Percentiles rank a stretch among this genome's conserved stretches.
These are phyloP conservation scores for Cordyceps farinosa DNA, from an alignment of 2,329 filamentous ascomycete genomes.

Conservation along the genomic window DNA sequence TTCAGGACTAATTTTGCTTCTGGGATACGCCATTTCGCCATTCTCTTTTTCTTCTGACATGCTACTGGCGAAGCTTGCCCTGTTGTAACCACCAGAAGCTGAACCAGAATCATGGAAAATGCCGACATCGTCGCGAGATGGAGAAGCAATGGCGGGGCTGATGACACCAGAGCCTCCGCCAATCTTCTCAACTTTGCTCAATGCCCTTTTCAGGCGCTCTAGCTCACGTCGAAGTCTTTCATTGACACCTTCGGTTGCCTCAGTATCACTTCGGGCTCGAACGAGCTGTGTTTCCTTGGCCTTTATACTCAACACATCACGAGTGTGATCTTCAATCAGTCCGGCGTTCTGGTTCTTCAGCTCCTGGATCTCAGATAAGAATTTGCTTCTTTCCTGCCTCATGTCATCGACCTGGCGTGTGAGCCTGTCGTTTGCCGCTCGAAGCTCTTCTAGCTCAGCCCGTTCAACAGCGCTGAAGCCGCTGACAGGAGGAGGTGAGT, in stretches of 20 bases:
- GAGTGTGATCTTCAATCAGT: conserved; percentile 93
- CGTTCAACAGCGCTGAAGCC: conserved; percentile 76
- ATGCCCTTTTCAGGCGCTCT: conserved; percentile 87
- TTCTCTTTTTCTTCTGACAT: conserved; percentile 78
- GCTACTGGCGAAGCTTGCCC: conserved; percentile 61
- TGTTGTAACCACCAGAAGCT: conserved; percentile 42
- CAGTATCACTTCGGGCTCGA: conserved; percentile 82
- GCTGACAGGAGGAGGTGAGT: conserved; percentile 57
- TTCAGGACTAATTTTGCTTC: conserved; percentile 55
- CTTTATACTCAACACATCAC: conserved; percentile 93
- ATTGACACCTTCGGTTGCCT: conserved; percentile 81
- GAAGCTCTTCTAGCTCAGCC: conserved; percentile 87
- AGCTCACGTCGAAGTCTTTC: conserved; percentile 83
- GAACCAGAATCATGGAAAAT: conserved; percentile 54
- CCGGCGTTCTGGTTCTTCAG: conserved; percentile 96
- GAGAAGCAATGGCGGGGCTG: conserved; percentile 47
- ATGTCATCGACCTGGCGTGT: conserved; percentile 73
- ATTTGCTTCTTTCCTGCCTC: conserved; percentile 74
- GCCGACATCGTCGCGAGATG: conserved; percentile 55
- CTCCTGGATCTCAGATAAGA: conserved; percentile 85
- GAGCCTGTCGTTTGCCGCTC: conserved; percentile 76
- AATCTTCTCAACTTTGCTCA: conserved; percentile 58
- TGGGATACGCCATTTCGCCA: conserved; percentile 45
- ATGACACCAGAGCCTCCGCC: conserved; percentile 35
- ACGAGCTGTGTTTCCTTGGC: conserved; percentile 98